A percentile compares a stretch with the other conserved stretches of the same genome.
These are phyloP conservation scores for Volutella citrinella DNA, from an alignment of 2,329 filamentous ascomycete genomes.

Conservation along the genomic window DNA sequence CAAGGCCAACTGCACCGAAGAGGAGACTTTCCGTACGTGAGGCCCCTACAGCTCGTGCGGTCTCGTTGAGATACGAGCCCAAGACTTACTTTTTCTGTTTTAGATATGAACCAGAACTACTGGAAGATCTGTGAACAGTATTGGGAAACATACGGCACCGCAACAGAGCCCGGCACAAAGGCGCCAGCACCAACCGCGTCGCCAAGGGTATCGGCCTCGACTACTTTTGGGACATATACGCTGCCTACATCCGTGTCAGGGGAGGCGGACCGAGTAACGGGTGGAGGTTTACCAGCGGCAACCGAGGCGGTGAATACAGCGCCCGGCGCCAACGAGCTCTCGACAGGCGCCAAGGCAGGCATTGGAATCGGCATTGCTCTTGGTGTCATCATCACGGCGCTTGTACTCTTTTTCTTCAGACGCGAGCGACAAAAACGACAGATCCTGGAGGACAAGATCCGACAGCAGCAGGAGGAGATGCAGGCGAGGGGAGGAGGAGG, in stretches of 20 bases:
- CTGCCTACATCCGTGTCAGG: constrained; percentile 2
- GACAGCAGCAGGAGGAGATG: constrained; percentile 4
- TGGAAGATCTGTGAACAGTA: constrained; percentile 26
- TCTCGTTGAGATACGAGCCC: too few relatives aligned
- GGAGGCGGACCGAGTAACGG: too few relatives aligned
- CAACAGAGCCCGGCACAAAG: constrained; percentile 16
- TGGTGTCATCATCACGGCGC: constrained; percentile 12
- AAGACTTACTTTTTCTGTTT: too few relatives aligned
- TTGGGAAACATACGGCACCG: constrained; percentile 23
- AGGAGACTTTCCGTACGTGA: constrained; percentile 20
- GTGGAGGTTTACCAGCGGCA: too few relatives aligned
- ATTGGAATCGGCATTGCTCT: constrained; percentile 17
- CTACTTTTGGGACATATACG: too few relatives aligned
- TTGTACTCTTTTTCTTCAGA: constrained; percentile 18
- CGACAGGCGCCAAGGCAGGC: constrained; percentile 17
- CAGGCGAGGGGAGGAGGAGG: not conserved
- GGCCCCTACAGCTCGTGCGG: rapidly evolving
- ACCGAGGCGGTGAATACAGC: too few relatives aligned
- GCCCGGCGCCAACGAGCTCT: too few relatives aligned
- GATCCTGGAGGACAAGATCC: constrained; percentile 11
- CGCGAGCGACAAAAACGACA: constrained; percentile 18
- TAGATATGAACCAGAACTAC: constrained; percentile 25
- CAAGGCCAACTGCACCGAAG: constrained; percentile 12
- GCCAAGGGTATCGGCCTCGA: too few relatives aligned
- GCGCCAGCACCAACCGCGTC: too few relatives aligned